Conservation (phyloP, 1,139 yeast genomes). For the Nakaseomyces sp. region DNA sequence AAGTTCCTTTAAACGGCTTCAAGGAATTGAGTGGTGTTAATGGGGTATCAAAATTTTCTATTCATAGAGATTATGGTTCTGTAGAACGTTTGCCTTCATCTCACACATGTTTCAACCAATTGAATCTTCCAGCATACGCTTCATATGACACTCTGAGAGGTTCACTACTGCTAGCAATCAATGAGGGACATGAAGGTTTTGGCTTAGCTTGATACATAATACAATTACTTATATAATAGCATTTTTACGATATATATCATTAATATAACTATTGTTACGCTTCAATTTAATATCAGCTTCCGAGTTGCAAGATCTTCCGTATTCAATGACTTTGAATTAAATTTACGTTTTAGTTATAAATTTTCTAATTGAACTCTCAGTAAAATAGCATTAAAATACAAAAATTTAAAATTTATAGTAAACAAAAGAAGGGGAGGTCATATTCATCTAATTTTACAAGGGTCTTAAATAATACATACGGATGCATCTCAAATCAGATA, state of each 20-base stretch:
- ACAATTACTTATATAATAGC: neutral
- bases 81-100: conserved; percentile 87
- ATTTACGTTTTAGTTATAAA: no score
- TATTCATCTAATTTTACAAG: neutral
- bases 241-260: neutral
- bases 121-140: conserved; percentile 89
- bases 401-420: no score
- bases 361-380: no score
- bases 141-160: conserved; percentile 79
- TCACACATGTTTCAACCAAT: conserved; percentile 93
- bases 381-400: no score
- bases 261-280: no score
- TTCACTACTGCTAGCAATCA: conserved; percentile 72
- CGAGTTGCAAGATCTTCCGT: no score
- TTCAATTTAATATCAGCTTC: no score
- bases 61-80: conserved; percentile 83
- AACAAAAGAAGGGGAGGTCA: no score
- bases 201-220: conserved; percentile 38
- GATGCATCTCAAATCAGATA: neutral
- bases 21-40: conserved; percentile 82
- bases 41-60: conserved; percentile 79
- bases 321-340: no score
- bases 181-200: conserved; percentile 95
- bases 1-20: conserved; percentile 93
- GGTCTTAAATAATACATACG: neutral